These are phyloP conservation scores for Ambrosia artemisiifolia DNA, from an alignment of 129 eudicot species.

Conservation along the genomic window DNA sequence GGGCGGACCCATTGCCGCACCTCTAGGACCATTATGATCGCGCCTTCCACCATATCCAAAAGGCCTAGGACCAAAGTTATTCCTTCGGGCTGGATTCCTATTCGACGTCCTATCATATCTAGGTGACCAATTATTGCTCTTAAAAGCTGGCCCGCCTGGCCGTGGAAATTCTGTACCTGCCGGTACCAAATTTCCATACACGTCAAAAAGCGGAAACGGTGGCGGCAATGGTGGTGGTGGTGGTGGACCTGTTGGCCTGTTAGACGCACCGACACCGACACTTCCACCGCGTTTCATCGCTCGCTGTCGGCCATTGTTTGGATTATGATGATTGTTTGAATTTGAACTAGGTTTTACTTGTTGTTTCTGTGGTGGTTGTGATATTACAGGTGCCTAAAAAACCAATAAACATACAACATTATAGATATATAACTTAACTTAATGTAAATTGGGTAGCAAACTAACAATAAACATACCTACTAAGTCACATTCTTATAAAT, in stretches of 20 bases:
- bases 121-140: constrained; percentile 34
- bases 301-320: constrained; percentile 25
- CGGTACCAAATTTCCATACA: constrained; percentile 40
- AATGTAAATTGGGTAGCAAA: background rate
- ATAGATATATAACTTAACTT: no score
- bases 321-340: background rate
- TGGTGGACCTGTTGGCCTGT: constrained; percentile 27
- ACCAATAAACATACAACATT: background rate
- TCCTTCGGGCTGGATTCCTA: constrained; percentile 47
- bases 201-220: constrained; percentile 47
- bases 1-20: constrained; percentile 40
- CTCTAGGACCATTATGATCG: constrained; percentile 40
- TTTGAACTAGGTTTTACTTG: background rate
- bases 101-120: constrained; percentile 43
- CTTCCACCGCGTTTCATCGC: constrained; percentile 37
- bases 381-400: background rate
- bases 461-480: background rate
- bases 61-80: constrained; percentile 39
- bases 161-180: constrained; percentile 30
- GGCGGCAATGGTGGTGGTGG: constrained; percentile 53
- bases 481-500: background rate
- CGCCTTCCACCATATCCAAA: constrained; percentile 62
- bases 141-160: constrained; percentile 26
- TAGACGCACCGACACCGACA: constrained; percentile 34
- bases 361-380: background rate